Conservation (phyloP, 352 stramenopile genomes). For the Globisporangium apiculatum region DNA sequence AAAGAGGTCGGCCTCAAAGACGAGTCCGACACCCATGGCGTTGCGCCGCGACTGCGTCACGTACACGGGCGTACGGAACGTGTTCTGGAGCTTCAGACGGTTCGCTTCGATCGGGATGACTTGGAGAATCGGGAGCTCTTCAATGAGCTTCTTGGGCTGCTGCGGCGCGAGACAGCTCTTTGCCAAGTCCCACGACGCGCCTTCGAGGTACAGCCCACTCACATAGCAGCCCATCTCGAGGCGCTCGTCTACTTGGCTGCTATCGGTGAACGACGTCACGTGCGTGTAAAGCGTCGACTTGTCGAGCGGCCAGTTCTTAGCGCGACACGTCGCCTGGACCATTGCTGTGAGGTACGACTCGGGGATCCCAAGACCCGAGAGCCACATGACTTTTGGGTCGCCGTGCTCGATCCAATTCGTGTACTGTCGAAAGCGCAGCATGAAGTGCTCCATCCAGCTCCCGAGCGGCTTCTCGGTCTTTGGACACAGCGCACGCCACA, state of each 20-base stretch:
- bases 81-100: constrained; percentile 93
- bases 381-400: constrained; percentile 91
- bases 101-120: constrained; percentile 94
- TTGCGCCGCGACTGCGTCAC: constrained; percentile 92
- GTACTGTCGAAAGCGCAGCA: constrained; percentile 85
- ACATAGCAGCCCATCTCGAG: constrained; percentile 91
- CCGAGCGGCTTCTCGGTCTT: constrained; percentile 94
- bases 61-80: constrained; percentile 94
- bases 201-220: constrained; percentile 89
- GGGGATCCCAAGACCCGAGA: constrained; percentile 92
- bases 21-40: constrained; percentile 93
- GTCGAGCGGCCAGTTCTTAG: constrained; percentile 93
- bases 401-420: constrained; percentile 86
- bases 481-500: constrained; percentile 87
- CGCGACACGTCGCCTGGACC: constrained; percentile 92
- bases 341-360: constrained; percentile 95
- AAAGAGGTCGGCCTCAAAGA: constrained; percentile 92
- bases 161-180: constrained; percentile 73
- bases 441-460: constrained; percentile 95
- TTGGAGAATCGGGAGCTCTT: constrained; percentile 91
- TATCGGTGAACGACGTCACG: constrained; percentile 80
- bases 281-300: constrained; percentile 92
- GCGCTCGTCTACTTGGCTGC: constrained; percentile 49
- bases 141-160: constrained; percentile 92
- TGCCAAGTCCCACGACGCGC: constrained; percentile 89